Conservation (phyloP, 2,329 filamentous ascomycete genomes). For the Immersiporthe knoxdaviesiana region DNA sequence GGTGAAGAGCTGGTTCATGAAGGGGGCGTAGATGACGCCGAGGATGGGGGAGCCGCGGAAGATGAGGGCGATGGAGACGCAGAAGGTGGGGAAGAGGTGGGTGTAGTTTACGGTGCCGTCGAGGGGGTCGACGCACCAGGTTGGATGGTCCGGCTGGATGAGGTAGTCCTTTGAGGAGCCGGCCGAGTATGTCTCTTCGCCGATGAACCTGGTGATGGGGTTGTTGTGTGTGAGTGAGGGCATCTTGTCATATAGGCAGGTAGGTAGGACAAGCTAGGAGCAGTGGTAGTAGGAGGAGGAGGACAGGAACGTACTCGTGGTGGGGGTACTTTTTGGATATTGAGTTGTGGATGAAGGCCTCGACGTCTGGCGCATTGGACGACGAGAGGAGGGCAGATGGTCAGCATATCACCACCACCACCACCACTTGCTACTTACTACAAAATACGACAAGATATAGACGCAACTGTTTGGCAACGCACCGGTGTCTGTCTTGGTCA, state of each 20-base stretch:
- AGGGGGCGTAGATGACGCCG: slow-evolving; percentile 73
- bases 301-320: slow-evolving; percentile 59
- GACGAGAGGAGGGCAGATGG: not conserved
- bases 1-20: slow-evolving; percentile 70
- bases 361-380: slow-evolving; percentile 59
- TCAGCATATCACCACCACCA: not conserved
- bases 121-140: slow-evolving; percentile 78
- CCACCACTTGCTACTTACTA: not conserved
- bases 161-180: slow-evolving; percentile 70
- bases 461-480: slow-evolving; percentile 29
- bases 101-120: slow-evolving; percentile 84
- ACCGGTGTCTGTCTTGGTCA: slow-evolving; percentile 78
- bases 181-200: slow-evolving; percentile 76
- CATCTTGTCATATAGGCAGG: no score
- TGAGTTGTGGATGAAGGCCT: slow-evolving; percentile 66
- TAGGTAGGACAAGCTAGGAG: no score
- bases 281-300: no score
- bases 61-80: slow-evolving; percentile 74
- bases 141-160: slow-evolving; percentile 60
- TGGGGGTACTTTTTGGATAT: slow-evolving; percentile 64
- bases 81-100: slow-evolving; percentile 81
- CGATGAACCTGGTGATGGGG: slow-evolving; percentile 64
- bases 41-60: slow-evolving; percentile 63
- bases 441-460: not conserved
- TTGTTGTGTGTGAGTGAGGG: not conserved